Evolutionary conservation across 345 rosid genomes (phyloP).

Genomic region (Leavenworthia alabamica): DNA sequence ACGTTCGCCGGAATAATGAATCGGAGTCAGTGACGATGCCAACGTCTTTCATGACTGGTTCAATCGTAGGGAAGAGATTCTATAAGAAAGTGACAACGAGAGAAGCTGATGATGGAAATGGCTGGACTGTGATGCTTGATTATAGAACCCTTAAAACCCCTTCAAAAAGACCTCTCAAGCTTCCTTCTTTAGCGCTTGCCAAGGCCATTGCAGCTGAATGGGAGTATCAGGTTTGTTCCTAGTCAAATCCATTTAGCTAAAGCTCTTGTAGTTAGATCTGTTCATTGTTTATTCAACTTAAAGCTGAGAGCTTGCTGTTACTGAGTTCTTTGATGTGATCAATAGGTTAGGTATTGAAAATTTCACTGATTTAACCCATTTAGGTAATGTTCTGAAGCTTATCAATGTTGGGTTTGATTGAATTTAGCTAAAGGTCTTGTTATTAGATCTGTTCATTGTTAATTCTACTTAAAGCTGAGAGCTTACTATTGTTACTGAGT

Average conservation of each 20-base stretch:
- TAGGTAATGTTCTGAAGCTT: no score
- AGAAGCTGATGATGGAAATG: conserved; percentile 70
- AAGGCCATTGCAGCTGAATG: conserved; percentile 91
- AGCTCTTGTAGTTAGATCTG: not conserved
- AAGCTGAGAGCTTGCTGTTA: not conserved
- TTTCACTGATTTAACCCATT: no score
- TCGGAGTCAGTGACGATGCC: conserved; percentile 76
- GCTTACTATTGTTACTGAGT: no score
- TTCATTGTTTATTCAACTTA: not conserved
- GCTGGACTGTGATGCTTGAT: conserved; percentile 96
- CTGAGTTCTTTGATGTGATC: not conserved
- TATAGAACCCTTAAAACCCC: conserved; percentile 88
- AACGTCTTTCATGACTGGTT: conserved; percentile 85
- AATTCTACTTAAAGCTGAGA: no score
- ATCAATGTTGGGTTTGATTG: no score
- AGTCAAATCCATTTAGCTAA: not conserved
- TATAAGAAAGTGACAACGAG: conserved; percentile 73
- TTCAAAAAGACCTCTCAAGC: conserved; percentile 70
- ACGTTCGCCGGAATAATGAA: conserved; percentile 20
- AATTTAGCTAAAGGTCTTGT: no score
- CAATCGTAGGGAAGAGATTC: conserved; percentile 80
- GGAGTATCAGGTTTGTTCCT: conserved; percentile 74
- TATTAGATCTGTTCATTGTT: no score
- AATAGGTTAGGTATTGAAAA: no score
- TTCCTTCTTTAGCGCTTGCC: conserved; percentile 70